Conservation (phyloP, 257 asterid species). For the Solanum appendiculatum region DNA sequence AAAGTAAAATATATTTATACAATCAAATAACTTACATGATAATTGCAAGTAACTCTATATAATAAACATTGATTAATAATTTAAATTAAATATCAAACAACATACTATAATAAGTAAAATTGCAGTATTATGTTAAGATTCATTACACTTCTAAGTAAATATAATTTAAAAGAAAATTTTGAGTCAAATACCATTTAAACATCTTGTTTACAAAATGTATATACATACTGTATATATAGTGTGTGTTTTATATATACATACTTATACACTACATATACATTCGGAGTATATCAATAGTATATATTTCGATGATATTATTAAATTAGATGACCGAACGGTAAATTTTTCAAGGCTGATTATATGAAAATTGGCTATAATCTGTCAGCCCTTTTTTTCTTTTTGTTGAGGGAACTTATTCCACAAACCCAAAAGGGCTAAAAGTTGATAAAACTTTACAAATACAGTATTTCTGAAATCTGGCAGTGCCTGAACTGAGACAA, state of each 20-base stretch:
- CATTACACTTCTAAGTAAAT: neutral
- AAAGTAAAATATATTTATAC: neutral
- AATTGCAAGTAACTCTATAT: neutral
- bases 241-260: too few species aligned
- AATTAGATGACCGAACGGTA: neutral
- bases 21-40: neutral
- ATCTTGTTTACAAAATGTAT: neutral
- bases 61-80: neutral
- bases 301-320: neutral
- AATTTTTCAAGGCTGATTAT: neutral
- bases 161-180: neutral
- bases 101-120: neutral
- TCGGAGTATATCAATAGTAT: neutral
- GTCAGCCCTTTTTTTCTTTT: neutral
- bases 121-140: neutral
- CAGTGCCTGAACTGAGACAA: neutral
- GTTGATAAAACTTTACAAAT: neutral
- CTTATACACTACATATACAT: neutral
- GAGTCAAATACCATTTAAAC: neutral
- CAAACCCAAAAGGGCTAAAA: neutral
- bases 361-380: neutral
- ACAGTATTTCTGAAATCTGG: neutral
- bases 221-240: neutral
- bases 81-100: neutral
- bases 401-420: neutral